Base-by-base conservation (phyloP, 371 early-diverging fungal species). In the Apophysomyces variabilis region DNA sequence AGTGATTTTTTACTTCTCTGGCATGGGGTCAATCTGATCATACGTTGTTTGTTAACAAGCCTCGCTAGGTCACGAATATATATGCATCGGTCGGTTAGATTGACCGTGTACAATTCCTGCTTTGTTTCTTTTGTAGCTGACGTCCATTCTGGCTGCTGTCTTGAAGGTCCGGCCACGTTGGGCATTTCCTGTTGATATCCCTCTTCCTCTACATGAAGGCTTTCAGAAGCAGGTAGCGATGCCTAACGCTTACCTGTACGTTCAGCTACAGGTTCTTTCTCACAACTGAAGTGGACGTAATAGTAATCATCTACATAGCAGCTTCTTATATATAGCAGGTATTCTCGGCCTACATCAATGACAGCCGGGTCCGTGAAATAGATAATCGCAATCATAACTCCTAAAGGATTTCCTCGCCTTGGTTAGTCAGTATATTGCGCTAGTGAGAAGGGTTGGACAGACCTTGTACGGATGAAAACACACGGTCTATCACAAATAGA, bases 281-380 rank as follows among this genome's bases (percentile, higher is more conserved):
- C 39, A 6, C 67, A 68, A 14, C 54, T 21, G 32, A 61, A 63
- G 1, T 58, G 56, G 2, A 77, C 32, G 18, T 14, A 13, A 43
- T 65, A 79, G 18, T 80, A 80, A 11, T 80, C 71, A 36, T 75
- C 68, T 4, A 80, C 77, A 12, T 80, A 80, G 7, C 60, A 64
- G 13, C 61, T 37, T 41, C 72, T 73, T 3, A 75, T n/a, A 1
- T 32, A 8, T 1, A 57, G 47, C 7, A 32, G 18, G 0, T 45
- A 37, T 7, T 75, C 74, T 0, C 50, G 59, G 13, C 65, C 41
- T 0, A 72, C 67, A 7, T 64, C 64, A 4, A 56, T 57, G 9
- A 80, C 72, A 5, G 75, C 71, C 38, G 80, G 80, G 57, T 80
- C 80, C 1, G 77, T 69, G 37, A 77, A 77, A 39, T 74, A 80